Conservation (phyloP, 768 basidiomycete genomes). For the Leccinum rimulosum region DNA sequence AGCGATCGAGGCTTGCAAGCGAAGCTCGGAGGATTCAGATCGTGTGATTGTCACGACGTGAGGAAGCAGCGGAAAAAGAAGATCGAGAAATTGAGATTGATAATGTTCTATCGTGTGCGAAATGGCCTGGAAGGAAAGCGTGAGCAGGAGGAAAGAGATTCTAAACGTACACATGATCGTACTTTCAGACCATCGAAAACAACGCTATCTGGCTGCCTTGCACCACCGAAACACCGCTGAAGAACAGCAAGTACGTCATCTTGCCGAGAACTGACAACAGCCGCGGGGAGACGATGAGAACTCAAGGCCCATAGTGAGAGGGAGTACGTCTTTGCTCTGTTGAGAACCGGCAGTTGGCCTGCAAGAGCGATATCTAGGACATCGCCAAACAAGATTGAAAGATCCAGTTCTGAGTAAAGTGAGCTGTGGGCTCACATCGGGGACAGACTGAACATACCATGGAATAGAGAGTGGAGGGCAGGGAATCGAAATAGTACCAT, state of each 20-base stretch:
- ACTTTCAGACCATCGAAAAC: conserved; percentile 32
- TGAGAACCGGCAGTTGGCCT: conserved; percentile 35
- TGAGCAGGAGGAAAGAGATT: conserved; percentile 5
- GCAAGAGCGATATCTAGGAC: conserved; percentile 42
- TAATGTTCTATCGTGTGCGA: conserved; percentile 22
- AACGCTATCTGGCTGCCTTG: conserved; percentile 16
- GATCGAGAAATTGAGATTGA: conserved; percentile 16
- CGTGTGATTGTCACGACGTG: conserved; percentile 15
- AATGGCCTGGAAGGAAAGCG: conserved; percentile 16
- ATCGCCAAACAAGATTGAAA: conserved; percentile 44
- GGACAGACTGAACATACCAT: conserved; percentile 39
- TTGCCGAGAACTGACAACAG: conserved; percentile 34
- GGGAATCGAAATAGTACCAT: conserved; percentile 51
- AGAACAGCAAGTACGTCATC: conserved; percentile 36
- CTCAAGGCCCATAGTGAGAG: conserved; percentile 51
- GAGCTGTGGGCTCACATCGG: not conserved
- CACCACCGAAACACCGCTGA: conserved; percentile 33
- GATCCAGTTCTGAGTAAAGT: conserved; percentile 38
- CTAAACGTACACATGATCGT: not conserved
- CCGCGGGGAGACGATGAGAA: conserved; percentile 45
- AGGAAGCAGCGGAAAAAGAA: conserved; percentile 23
- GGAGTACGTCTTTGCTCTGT: conserved; percentile 43
- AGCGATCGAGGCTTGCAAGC: conserved; percentile 21
- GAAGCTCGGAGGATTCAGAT: conserved; percentile 14
- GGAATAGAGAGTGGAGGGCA: conserved; percentile 43